Conservation (phyloP, 2,329 filamentous ascomycete genomes). For the Coniochaeta hoffmannii region DNA sequence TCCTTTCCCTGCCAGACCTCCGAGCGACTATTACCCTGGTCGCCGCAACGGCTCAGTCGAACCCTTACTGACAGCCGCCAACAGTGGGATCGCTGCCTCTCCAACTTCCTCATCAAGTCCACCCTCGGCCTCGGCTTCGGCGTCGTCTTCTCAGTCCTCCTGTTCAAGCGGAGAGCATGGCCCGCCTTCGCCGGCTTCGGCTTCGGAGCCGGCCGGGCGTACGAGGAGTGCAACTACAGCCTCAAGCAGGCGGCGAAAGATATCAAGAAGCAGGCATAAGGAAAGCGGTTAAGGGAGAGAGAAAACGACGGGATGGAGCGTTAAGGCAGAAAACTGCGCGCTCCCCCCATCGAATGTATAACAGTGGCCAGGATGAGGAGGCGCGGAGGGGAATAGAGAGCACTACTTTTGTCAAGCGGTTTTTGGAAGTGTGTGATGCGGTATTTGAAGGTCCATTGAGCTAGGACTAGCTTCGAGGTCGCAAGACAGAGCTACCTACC, state of each 20-base stretch:
- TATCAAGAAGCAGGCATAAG: conserved; percentile 44
- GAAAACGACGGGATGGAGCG: conserved; percentile 9
- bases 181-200: conserved; percentile 91
- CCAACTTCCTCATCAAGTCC: conserved; percentile 94
- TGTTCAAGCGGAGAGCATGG: conserved; percentile 98
- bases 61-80: conserved; percentile 9
- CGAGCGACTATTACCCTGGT: background rate
- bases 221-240: conserved; percentile 94
- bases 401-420: background rate
- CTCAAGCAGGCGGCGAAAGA: conserved; percentile 55
- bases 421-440: background rate
- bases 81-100: conserved; percentile 98
- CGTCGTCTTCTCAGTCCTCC: conserved; percentile 94
- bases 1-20: background rate
- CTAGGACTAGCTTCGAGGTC: background rate
- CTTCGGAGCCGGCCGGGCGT: conserved; percentile 92
- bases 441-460: background rate
- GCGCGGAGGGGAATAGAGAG: background rate
- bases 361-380: background rate
- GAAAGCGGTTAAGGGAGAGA: conserved; percentile 2
- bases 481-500: too few species aligned
- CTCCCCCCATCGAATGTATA: background rate
- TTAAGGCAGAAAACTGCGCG: background rate
- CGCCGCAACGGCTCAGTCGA: background rate
- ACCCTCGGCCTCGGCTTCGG: conserved; percentile 93